These are phyloP conservation scores for Candida caryicola DNA, from an alignment of 805 yeast genomes.

Conservation along the genomic window DNA sequence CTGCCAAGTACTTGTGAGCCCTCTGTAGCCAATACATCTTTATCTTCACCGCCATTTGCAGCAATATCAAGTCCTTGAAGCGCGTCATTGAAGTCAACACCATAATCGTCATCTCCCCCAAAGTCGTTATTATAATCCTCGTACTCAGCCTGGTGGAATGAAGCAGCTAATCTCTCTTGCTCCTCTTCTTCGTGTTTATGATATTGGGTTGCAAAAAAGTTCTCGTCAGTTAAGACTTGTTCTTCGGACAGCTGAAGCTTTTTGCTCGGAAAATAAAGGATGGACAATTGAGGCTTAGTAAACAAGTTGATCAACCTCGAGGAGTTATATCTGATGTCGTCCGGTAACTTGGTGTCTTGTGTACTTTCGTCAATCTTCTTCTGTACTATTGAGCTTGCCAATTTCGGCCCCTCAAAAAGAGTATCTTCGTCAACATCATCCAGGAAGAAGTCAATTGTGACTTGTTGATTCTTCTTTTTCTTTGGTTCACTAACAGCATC, in stretches of 20 bases:
- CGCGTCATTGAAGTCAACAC: constrained; percentile 44
- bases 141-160: constrained; percentile 40
- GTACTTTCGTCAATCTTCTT: constrained; percentile 28
- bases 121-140: constrained; percentile 38
- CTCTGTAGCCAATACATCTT: constrained; percentile 16
- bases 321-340: constrained; percentile 70
- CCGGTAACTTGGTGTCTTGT: constrained; percentile 58
- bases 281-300: constrained; percentile 56
- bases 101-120: constrained; percentile 34
- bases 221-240: constrained; percentile 53
- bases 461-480: constrained; percentile 22
- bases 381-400: constrained; percentile 16
- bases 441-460: constrained; percentile 30
- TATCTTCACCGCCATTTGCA: constrained; percentile 9
- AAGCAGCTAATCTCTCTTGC: constrained; percentile 33
- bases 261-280: constrained; percentile 19
- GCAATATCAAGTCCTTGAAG: constrained; percentile 25
- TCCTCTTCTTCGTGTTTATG: constrained; percentile 39
- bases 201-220: constrained; percentile 70
- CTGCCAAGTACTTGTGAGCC: constrained; percentile 18
- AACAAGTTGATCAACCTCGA: constrained; percentile 64
- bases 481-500: constrained; percentile 7
- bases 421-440: constrained; percentile 33
- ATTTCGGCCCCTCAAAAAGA: constrained; percentile 34
- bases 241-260: constrained; percentile 17